Evolutionary conservation across 2,329 filamentous ascomycete species (phyloP).

Genomic region (Aureobasidium lini): DNA sequence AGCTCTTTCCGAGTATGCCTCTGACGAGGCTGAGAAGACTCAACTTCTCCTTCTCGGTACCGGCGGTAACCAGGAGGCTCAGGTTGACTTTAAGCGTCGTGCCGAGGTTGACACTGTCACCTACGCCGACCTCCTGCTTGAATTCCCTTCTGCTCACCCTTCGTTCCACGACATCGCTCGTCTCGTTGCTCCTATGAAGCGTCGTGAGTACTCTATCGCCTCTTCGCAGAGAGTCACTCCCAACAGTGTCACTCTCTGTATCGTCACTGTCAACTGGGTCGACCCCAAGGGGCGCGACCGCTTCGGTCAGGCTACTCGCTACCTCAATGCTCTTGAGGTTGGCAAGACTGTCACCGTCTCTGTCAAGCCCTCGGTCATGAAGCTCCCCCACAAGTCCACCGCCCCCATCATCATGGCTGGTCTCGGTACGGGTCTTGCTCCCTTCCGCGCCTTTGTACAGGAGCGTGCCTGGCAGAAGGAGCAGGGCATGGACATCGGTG

Average conservation of each 20-base stretch:
- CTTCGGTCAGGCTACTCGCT: constrained; percentile 87
- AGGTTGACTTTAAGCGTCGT: constrained; percentile 84
- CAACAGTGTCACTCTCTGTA: constrained; percentile 84
- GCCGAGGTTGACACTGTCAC: constrained; percentile 86
- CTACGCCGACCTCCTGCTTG: constrained; percentile 80
- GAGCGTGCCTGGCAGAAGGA: constrained; percentile 97
- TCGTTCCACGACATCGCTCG: constrained; percentile 79
- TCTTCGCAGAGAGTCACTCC: constrained; percentile 93
- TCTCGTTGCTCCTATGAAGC: constrained; percentile 87
- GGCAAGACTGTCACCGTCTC: constrained; percentile 80
- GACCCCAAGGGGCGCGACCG: constrained; percentile 81
- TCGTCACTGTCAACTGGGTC: constrained; percentile 94
- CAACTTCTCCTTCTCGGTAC: constrained; percentile 69
- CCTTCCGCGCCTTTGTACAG: constrained; percentile 98
- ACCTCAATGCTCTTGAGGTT: constrained; percentile 67
- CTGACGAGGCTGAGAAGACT: constrained; percentile 73
- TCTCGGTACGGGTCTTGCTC: constrained; percentile 92
- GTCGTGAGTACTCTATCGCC: constrained; percentile 97
- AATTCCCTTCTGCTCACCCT: constrained; percentile 85
- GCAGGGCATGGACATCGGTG: constrained; percentile 90
- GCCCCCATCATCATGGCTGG: constrained; percentile 98
- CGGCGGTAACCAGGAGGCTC: constrained; percentile 57
- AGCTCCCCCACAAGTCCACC: constrained; percentile 79
- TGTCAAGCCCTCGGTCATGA: constrained; percentile 98
- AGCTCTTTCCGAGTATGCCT: constrained; percentile 75